Conservation (phyloP, 768 basidiomycete genomes). For the Boletus patriciae region DNA sequence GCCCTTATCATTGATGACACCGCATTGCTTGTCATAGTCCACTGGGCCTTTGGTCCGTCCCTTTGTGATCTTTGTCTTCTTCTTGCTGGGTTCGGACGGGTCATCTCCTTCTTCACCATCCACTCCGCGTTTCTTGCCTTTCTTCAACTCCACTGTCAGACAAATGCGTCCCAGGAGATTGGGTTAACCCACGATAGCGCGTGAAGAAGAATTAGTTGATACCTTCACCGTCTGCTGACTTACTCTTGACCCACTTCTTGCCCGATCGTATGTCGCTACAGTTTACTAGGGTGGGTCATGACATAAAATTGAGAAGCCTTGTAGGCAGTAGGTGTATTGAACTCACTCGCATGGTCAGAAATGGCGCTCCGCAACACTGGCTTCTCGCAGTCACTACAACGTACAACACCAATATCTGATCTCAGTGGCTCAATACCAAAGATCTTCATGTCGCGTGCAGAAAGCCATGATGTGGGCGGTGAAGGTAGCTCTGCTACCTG, state of each 20-base stretch:
- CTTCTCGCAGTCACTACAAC: conserved; percentile 81
- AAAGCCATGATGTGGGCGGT: conserved; percentile 83
- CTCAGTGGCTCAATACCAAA: conserved; percentile 78
- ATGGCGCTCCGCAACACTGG: conserved; percentile 75
- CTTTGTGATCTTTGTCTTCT: conserved; percentile 80
- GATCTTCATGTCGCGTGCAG: conserved; percentile 83
- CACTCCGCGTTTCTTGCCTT: conserved; percentile 78
- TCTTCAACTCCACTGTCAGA: conserved; percentile 40
- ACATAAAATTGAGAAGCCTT: conserved; percentile 5
- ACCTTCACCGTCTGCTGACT: conserved; percentile 50
- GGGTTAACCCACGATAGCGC: conserved; percentile 5
- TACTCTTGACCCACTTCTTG: conserved; percentile 59
- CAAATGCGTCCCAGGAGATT: conserved; percentile 3
- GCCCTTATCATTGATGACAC: conserved; percentile 95
- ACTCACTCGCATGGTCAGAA: conserved; percentile 72
- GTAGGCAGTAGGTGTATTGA: neutral
- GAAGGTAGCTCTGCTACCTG: conserved; percentile 52
- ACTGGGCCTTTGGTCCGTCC: conserved; percentile 83
- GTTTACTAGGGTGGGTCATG: conserved; percentile 42
- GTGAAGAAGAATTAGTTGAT: conserved; percentile 9
- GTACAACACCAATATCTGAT: conserved; percentile 63
- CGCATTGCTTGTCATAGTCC: conserved; percentile 90
- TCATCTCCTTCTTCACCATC: conserved; percentile 71
- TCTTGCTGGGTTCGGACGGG: conserved; percentile 64
- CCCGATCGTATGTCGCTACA: conserved; percentile 59